Percentiles rank a stretch among this genome's conserved stretches.
phyloP scores from a whole-genome alignment of 2,329 filamentous ascomycete genomes.

The Apiospora saccharicola region DNA sequence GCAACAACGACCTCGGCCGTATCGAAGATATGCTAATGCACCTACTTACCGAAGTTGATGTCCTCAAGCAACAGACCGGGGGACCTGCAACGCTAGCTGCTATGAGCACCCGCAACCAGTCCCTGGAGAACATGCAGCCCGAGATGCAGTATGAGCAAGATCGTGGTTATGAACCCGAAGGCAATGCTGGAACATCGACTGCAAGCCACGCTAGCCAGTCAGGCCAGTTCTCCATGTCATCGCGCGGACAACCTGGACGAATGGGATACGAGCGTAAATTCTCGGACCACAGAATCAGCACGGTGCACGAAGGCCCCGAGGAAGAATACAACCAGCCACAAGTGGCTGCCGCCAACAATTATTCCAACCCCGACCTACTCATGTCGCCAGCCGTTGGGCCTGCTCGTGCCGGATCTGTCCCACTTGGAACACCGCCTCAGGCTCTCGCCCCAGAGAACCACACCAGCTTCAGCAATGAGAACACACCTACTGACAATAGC shows the following conservation, averaged over 20 bases:
- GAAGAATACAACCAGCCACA: slow-evolving; percentile 65
- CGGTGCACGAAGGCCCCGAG: slow-evolving; percentile 84
- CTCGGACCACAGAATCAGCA: slow-evolving; percentile 86
- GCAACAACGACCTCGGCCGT: slow-evolving; percentile 83
- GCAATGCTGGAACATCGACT: slow-evolving; percentile 77
- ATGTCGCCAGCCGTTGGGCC: slow-evolving; percentile 67
- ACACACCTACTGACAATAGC: slow-evolving; percentile 80
- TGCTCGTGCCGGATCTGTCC: slow-evolving; percentile 59
- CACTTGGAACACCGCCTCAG: slow-evolving; percentile 66
- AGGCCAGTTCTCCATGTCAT: slow-evolving; percentile 72
- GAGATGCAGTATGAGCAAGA: slow-evolving; percentile 72
- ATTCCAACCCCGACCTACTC: slow-evolving; percentile 65
- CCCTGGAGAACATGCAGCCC: slow-evolving; percentile 72
- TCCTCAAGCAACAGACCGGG: slow-evolving; percentile 70
- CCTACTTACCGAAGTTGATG: slow-evolving; percentile 90
- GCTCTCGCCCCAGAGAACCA: slow-evolving; percentile 45
- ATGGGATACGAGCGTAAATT: slow-evolving; percentile 62
- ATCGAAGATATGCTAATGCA: slow-evolving; percentile 95
- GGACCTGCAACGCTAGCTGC: slow-evolving; percentile 41
- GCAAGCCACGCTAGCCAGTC: slow-evolving; percentile 78
- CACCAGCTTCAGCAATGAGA: slow-evolving; percentile 73
- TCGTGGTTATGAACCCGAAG: slow-evolving; percentile 84
- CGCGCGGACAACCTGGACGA: slow-evolving; percentile 53
- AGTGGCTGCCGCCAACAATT: slow-evolving; percentile 53
- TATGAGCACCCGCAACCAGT: slow-evolving; percentile 62